Evolutionary conservation across 2,329 filamentous ascomycete species (phyloP), one percentile per base, ranked within the genome.

Genomic region (Colletotrichum graminicola): DNA sequence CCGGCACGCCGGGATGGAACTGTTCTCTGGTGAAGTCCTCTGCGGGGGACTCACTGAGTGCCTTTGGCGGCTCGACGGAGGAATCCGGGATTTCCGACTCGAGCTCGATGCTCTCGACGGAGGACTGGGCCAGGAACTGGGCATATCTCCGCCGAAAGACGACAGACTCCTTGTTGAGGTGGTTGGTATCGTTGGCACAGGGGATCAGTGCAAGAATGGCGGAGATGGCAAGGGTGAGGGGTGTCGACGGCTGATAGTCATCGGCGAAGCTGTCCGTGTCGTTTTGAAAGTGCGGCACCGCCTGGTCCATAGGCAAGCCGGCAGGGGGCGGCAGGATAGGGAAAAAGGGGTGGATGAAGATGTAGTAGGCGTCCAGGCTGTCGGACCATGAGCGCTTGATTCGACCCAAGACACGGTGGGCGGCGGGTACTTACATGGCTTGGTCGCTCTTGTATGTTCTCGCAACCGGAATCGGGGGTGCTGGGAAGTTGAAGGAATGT

Each of bases 301-400:
- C 76, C 63, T 81, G 77, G 69, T 80, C 82, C 41, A 78, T 73
- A 16, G 81, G 77, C 36, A 76, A 71, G 36, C 72, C 71, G 26
- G 77, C 77, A 7, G 85, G 84, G 2, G 85, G 79, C 16, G 85
- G 85, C 2, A 87, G 75, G 45, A 87, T 84, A 4, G 85, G 85
- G 23, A 87, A 83, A 69, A 82, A 87, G 0, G 84, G 82, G 71
- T 87, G 85, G 66, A 87, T 84, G 80, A 83, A 87, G 66, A 84
- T 80, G 72, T 87, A 87, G 75, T 87, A 87, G 5, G 84, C 85
- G 68, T 85, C 82, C 26, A 87, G 77, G 57, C 76, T 79, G 23
- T 10, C 34, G 3, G 4, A 21, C 5, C 2, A 21, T 26, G 39
- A 39, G 65, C 63, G 18, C 54, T 67, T 60, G 21, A 8, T 18